Percentiles rank a stretch among this genome's conserved stretches.
Evolutionary conservation across 2,329 filamentous ascomycete species (phyloP).

Genomic region (Paecilomyces sp.): DNA sequence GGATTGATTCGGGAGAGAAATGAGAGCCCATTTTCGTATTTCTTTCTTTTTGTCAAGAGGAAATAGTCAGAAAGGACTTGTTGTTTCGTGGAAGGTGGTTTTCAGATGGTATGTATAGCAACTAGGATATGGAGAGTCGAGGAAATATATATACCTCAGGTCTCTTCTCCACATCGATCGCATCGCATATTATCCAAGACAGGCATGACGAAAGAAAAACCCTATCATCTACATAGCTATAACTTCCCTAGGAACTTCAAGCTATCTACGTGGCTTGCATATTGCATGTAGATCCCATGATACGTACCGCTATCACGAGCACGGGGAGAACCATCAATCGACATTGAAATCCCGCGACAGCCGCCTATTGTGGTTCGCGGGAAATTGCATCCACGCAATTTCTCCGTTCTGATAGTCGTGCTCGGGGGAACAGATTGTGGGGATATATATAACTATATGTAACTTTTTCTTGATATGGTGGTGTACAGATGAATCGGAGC

Average conservation of each 20-base stretch:
- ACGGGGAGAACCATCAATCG: background rate
- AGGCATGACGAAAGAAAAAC: no score
- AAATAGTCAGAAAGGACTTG: background rate
- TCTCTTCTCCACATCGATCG: no score
- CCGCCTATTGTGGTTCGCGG: no score
- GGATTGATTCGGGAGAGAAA: constrained; percentile 6
- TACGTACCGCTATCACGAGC: no score
- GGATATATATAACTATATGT: background rate
- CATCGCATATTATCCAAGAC: no score
- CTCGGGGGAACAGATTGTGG: background rate
- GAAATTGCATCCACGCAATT: background rate
- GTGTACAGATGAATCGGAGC: no score
- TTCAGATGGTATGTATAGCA: background rate
- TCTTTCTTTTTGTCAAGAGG: background rate
- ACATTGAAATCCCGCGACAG: background rate
- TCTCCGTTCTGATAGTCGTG: background rate
- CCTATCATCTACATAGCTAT: background rate
- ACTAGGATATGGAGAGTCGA: background rate
- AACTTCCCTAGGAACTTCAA: background rate
- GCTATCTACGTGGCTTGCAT: background rate
- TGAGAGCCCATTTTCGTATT: background rate
- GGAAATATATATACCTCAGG: background rate
- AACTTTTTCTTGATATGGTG: background rate
- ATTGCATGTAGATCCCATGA: background rate
- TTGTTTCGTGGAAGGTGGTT: background rate